phyloP scores from a whole-genome alignment of 306 rosid species.

The Sechiopsis laciniata region DNA sequence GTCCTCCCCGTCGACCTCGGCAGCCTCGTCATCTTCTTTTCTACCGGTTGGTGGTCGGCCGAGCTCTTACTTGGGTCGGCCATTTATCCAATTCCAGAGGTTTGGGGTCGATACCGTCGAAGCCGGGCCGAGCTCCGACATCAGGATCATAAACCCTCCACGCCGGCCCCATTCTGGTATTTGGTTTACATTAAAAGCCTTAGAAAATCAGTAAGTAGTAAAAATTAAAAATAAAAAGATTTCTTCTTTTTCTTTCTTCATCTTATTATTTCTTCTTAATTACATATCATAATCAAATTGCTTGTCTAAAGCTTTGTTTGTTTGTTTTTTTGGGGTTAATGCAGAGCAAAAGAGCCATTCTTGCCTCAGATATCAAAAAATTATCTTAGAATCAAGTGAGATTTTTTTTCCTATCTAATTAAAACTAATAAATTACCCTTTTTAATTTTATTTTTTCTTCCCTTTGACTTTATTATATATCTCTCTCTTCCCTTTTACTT shows the following conservation, averaged over 20 bases:
- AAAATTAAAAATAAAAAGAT: neutral
- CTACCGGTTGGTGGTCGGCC: conserved; percentile 31
- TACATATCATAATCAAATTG: neutral
- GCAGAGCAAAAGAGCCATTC: conserved; percentile 74
- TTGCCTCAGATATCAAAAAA: conserved; percentile 88
- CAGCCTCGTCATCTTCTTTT: conserved; percentile 36
- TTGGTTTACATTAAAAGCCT: conserved; percentile 93
- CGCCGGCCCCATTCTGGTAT: conserved; percentile 83
- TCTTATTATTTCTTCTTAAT: neutral
- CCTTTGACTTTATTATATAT: neutral
- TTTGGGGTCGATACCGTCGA: conserved; percentile 4
- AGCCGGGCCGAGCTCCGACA: conserved; percentile 56
- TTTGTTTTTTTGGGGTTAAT: conserved; percentile 19
- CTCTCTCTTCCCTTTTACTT: neutral
- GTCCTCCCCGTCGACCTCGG: conserved; percentile 34
- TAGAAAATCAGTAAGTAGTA: conserved; percentile 68
- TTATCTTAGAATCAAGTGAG: conserved; percentile 88
- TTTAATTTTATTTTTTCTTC: neutral
- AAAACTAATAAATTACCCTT: neutral
- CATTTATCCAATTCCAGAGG: conserved; percentile 37
- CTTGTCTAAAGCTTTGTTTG: neutral
- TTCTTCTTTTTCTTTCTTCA: neutral
- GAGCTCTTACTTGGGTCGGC: conserved; percentile 38
- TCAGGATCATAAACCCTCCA: conserved; percentile 78
- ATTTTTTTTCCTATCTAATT: neutral